Base-by-base conservation (phyloP, 495 filamentous ascomycete genomes). In the Pseudotulostoma volvatum region DNA sequence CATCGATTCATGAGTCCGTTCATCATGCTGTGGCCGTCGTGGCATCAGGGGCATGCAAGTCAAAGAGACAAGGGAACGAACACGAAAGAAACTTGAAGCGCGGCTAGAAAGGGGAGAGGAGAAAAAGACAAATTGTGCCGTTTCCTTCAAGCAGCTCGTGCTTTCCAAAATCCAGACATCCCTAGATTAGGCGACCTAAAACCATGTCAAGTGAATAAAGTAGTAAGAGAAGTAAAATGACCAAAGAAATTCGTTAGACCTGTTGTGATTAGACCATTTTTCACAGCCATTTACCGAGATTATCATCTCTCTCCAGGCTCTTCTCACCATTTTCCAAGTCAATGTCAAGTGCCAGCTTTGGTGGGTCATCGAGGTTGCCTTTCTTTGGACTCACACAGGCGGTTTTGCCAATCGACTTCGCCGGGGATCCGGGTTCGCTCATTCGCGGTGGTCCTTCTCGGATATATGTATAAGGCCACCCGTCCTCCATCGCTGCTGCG, bases 401-500 rank as follows among this genome's bases (percentile, higher is more conserved):
- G 8, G 48, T 38, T 43, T 66, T 66, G 39, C 57, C 54, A 3
- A 57, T 56, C 23, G 63, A 66, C 37, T 64, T 66, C 34, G 48
- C 51, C 0, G 62, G 60, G 2, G 62, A 66, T 3, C 57, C 50
- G 20, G 55, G 37, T 50, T 63, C 44, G 47, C 54, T 42, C n/a
- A n/a, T n/a, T 37, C 49, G 51, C 49, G 50, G 71, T 20, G 76
- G 76, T 1, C 84, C 84, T 49, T 80, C 81, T 28, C 81, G 67
- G 11, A 95, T 86, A 37, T 72, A 67, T 28, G 65, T 58, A 21
- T 81, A 76, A 39, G 82, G 71, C 92, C 90, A 97, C 18, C 74
- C 83, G 60, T 97, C 90, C 30, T 84, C 86, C 21, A 57, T 64
- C 0, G 84, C 85, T 1, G 87, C 92, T 1, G 74, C 77, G 18